These are phyloP conservation scores for Euclidium syriacum DNA, from an alignment of 345 rosid genomes.

Conservation along the genomic window DNA sequence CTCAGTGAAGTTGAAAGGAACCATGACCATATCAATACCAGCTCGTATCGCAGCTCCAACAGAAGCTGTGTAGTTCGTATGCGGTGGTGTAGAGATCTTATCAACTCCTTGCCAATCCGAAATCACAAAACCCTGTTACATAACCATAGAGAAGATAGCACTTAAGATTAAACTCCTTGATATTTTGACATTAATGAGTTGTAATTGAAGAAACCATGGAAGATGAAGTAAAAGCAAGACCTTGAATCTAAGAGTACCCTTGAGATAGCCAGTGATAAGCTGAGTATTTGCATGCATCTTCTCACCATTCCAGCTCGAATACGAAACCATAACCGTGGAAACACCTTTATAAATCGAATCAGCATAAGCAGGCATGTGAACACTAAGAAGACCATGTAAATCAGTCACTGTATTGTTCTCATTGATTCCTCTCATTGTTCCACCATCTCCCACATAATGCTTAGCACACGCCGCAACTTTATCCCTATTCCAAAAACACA, in stretches of 20 bases:
- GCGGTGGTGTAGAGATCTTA: constrained; percentile 73
- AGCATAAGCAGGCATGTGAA: constrained; percentile 81
- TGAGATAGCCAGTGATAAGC: constrained; percentile 72
- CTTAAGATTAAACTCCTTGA: neutral
- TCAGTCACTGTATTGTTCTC: constrained; percentile 73
- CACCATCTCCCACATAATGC: constrained; percentile 98
- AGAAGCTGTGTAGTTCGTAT: constrained; percentile 70
- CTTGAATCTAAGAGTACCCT: constrained; percentile 72
- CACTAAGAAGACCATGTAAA: constrained; percentile 63
- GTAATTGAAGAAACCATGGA: neutral
- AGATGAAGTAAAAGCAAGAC: constrained; percentile 28
- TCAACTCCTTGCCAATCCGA: constrained; percentile 97
- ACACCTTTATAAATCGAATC: constrained; percentile 78
- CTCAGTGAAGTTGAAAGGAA: constrained; percentile 67
- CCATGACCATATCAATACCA: constrained; percentile 99
- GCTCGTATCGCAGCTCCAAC: constrained; percentile 71
- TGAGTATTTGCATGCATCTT: constrained; percentile 90
- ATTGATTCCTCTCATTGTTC: constrained; percentile 79
- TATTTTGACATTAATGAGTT: too few relatives aligned
- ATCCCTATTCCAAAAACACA: constrained; percentile 63
- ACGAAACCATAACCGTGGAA: constrained; percentile 89
- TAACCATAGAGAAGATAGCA: constrained; percentile 23
- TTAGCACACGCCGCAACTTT: constrained; percentile 95
- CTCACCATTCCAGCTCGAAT: constrained; percentile 92
- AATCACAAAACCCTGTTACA: constrained; percentile 83